Percentiles rank a stretch among this genome's conserved stretches.
Evolutionary conservation across 192 early-diverging fungal genomes (phyloP).

Genomic region (Coemansia sp.): DNA sequence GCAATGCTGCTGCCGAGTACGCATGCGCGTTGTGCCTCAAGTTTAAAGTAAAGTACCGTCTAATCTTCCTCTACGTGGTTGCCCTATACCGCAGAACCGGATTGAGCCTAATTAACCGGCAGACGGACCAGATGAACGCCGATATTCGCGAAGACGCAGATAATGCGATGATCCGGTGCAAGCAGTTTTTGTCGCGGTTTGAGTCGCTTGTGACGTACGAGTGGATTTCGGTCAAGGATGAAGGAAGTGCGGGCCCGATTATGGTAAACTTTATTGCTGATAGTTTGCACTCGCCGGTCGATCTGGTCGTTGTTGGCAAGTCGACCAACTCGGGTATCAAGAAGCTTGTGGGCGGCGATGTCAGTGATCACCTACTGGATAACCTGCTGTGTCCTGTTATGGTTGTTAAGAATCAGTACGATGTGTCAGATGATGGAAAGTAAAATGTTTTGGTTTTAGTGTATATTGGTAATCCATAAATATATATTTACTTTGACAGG

Average conservation of each 20-base stretch:
- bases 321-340: constrained; percentile 28
- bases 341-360: constrained; percentile 39
- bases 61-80: constrained; percentile 50
- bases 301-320: constrained; percentile 42
- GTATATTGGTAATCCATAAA: background rate
- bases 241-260: constrained; percentile 45
- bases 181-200: constrained; percentile 52
- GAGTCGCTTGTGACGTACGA: constrained; percentile 49
- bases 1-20: constrained; percentile 51
- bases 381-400: constrained; percentile 41
- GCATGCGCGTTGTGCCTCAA: constrained; percentile 47
- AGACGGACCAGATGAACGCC: constrained; percentile 50
- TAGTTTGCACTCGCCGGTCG: constrained; percentile 29
- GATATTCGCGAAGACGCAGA: constrained; percentile 53
- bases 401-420: constrained; percentile 53
- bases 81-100: constrained; percentile 40
- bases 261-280: constrained; percentile 39
- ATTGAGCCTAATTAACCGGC: constrained; percentile 45
- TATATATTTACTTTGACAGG: constrained; percentile 18
- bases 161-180: constrained; percentile 41
- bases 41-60: constrained; percentile 48
- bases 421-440: constrained; percentile 44
- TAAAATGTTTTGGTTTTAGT: background rate
- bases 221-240: constrained; percentile 54
- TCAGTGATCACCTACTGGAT: constrained; percentile 38